Percentiles rank a stretch among this genome's conserved stretches.
These are phyloP conservation scores for Aspergillus fumigatiaffinis DNA, from an alignment of 2,329 filamentous ascomycete genomes.

Conservation along the genomic window DNA sequence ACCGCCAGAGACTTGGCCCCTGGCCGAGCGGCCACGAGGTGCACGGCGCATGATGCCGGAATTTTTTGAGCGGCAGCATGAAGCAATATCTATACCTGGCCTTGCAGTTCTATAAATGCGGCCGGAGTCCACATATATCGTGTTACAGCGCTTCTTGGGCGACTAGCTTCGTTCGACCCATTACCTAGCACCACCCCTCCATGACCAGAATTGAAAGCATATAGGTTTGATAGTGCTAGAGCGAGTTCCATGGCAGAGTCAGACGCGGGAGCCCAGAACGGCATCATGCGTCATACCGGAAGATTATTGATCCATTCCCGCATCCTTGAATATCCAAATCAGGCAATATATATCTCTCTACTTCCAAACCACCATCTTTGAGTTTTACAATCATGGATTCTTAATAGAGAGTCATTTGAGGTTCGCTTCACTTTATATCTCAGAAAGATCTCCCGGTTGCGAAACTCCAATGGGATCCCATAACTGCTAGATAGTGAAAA, in stretches of 20 bases:
- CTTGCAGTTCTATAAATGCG: neutral
- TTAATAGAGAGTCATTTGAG: neutral
- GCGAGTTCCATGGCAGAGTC: neutral
- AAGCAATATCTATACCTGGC: slow-evolving; percentile 1
- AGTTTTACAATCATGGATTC: neutral
- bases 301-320: neutral
- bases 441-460: neutral
- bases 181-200: neutral
- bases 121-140: neutral
- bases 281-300: slow-evolving; percentile 9
- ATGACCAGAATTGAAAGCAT: neutral
- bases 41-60: slow-evolving; percentile 19
- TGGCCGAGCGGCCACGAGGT: slow-evolving; percentile 11
- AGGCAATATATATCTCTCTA: neutral
- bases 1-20: slow-evolving; percentile 9
- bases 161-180: neutral
- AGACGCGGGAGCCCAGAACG: neutral
- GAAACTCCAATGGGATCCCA: neutral
- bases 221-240: neutral
- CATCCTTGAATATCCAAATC: neutral
- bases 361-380: neutral
- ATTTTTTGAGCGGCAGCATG: slow-evolving; percentile 7
- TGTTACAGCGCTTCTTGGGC: neutral
- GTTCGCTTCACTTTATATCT: neutral
- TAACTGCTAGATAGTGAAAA: neutral